phyloP scores from a whole-genome alignment of 1,284 basidiomycete genomes.

The Ustilago sp. region DNA sequence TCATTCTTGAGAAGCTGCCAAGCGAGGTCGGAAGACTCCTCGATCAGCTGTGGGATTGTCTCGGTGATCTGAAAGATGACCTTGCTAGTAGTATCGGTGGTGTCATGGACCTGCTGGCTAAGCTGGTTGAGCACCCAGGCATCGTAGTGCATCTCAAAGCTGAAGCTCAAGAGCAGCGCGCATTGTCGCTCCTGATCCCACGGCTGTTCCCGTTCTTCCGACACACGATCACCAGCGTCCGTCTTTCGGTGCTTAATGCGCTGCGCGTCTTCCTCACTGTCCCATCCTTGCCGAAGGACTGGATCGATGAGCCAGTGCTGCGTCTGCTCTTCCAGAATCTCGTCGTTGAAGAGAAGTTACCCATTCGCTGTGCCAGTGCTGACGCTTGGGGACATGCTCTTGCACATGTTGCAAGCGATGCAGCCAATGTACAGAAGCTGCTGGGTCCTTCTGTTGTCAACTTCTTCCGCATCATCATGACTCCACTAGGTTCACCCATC shows the following conservation, averaged over 20 bases:
- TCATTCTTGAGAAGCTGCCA: slow-evolving; percentile 82
- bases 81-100: slow-evolving; percentile 94
- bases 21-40: slow-evolving; percentile 74
- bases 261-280: slow-evolving; percentile 87
- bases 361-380: slow-evolving; percentile 85
- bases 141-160: slow-evolving; percentile 79
- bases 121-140: slow-evolving; percentile 71
- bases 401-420: slow-evolving; percentile 59
- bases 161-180: slow-evolving; percentile 38
- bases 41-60: slow-evolving; percentile 88
- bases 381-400: slow-evolving; percentile 82
- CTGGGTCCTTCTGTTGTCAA: slow-evolving; percentile 66
- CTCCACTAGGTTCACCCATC: slow-evolving; percentile 85
- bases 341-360: slow-evolving; percentile 87
- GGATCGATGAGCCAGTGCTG: slow-evolving; percentile 84
- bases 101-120: slow-evolving; percentile 85
- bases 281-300: slow-evolving; percentile 80
- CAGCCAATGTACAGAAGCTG: slow-evolving; percentile 33
- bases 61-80: slow-evolving; percentile 94
- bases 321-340: slow-evolving; percentile 94
- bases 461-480: slow-evolving; percentile 82
- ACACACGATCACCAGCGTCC: slow-evolving; percentile 93
- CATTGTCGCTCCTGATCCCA: slow-evolving; percentile 81
- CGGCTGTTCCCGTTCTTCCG: slow-evolving; percentile 96
- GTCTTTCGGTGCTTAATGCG: slow-evolving; percentile 91